Conservation (phyloP, 2,329 filamentous ascomycete genomes). For the Penicillium sp. region DNA sequence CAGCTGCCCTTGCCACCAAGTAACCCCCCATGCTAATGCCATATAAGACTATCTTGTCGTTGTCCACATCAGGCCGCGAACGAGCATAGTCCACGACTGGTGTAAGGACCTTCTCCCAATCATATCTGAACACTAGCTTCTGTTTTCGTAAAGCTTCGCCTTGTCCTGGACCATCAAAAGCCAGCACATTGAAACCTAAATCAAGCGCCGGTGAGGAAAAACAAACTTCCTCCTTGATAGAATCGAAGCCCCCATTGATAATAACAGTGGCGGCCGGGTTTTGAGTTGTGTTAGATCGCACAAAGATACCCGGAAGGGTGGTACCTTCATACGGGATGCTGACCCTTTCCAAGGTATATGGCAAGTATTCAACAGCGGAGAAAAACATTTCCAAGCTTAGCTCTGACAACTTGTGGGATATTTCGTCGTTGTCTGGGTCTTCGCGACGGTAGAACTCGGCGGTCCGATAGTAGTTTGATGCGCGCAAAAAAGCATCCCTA, state of each 20-base stretch:
- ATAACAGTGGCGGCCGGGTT: conserved; percentile 16
- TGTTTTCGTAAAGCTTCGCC: conserved; percentile 23
- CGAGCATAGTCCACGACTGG: conserved; percentile 29
- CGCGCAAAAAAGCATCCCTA: conserved; percentile 17
- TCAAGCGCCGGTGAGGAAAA: conserved; percentile 23
- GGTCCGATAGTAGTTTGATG: conserved; percentile 19
- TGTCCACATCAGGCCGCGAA: conserved; percentile 20
- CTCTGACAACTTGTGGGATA: conserved; percentile 5
- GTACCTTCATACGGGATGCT: conserved; percentile 18
- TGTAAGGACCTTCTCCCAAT: conserved; percentile 29
- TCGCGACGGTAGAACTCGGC: conserved; percentile 17
- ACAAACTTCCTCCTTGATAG: conserved; percentile 26
- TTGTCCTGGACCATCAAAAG: conserved; percentile 33
- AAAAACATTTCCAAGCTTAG: neutral
- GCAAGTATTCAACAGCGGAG: conserved; percentile 1
- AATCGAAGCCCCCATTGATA: conserved; percentile 28
- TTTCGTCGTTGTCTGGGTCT: conserved; percentile 10
- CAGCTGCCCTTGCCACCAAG: conserved; percentile 27
- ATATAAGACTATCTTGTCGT: conserved; percentile 22
- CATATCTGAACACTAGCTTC: conserved; percentile 24
- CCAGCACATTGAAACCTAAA: conserved; percentile 29
- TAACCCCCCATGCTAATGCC: conserved; percentile 30
- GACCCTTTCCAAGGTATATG: conserved; percentile 12
- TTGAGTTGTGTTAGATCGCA: conserved; percentile 6
- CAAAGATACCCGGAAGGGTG: conserved; percentile 17